A percentile compares a stretch with the other conserved stretches of the same genome.
Evolutionary conservation across 257 asterid genomes (phyloP).

Genomic region (Vinca minor): DNA sequence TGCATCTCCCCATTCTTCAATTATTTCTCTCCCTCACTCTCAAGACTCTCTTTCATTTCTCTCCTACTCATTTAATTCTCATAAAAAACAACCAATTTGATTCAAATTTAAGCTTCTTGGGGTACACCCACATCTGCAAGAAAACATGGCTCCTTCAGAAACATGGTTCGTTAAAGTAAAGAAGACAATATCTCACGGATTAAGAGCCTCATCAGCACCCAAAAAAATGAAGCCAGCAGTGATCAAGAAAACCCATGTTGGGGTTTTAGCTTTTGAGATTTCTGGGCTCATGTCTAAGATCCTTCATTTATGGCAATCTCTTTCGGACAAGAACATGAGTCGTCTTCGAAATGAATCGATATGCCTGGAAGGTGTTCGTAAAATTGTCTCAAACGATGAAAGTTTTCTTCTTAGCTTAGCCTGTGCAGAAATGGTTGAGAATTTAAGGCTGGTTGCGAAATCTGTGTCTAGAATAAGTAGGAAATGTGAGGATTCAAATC

Average conservation of each 20-base stretch:
- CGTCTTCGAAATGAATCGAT: conserved; percentile 54
- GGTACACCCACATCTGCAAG: too few species aligned
- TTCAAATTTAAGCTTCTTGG: too few species aligned
- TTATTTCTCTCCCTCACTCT: conserved; percentile 24
- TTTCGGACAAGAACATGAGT: conserved; percentile 45
- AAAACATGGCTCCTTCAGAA: conserved; percentile 12
- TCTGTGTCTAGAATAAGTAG: conserved; percentile 50
- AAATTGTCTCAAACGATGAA: conserved; percentile 81
- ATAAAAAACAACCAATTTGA: conserved; percentile 6
- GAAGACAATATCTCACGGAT: conserved; percentile 32
- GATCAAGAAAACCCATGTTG: conserved; percentile 59
- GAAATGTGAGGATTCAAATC: conserved; percentile 54
- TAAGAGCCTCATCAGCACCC: conserved; percentile 36
- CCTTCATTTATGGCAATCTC: conserved; percentile 77
- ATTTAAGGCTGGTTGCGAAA: conserved; percentile 41
- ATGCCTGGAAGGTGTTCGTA: conserved; percentile 75
- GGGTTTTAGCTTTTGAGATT: conserved; percentile 77
- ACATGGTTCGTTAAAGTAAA: conserved; percentile 19
- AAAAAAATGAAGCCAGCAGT: conserved; percentile 21
- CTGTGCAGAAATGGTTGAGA: conserved; percentile 74
- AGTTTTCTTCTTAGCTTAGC: conserved; percentile 62
- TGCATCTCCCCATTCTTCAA: conserved; percentile 36
- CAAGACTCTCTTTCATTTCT: conserved; percentile 11
- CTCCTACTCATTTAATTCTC: conserved; percentile 3
- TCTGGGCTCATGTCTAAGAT: conserved; percentile 76